A percentile compares a stretch with the other conserved stretches of the same genome.
phyloP scores from a whole-genome alignment of 768 basidiomycete species.

The Porphyrellus cyaneotinctus region DNA sequence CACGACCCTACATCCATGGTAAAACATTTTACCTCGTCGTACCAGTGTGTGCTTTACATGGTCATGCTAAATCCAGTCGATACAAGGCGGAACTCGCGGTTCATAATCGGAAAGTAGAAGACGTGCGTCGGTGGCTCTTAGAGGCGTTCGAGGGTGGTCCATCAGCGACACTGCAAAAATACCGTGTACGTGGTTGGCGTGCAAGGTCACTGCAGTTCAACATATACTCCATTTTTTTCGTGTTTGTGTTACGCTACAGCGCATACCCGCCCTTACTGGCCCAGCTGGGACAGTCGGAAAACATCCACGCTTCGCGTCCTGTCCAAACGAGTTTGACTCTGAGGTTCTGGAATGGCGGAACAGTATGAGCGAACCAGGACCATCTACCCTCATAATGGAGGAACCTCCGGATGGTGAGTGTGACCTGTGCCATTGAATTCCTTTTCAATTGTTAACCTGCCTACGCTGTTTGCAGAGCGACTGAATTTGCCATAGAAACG shows the following conservation, averaged over 20 bases:
- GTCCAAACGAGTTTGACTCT: constrained; percentile 64
- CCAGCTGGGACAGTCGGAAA: constrained; percentile 89
- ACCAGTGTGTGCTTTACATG: no score
- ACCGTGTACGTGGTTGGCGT: not conserved
- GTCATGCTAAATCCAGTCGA: not conserved
- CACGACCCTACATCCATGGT: not conserved
- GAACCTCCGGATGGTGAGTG: constrained; percentile 9
- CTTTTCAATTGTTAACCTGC: not conserved
- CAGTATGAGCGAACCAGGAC: constrained; percentile 48
- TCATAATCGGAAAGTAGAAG: constrained; percentile 44
- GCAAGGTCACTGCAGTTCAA: not conserved
- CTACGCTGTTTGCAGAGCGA: not conserved
- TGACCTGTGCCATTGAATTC: not conserved
- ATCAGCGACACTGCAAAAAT: not conserved
- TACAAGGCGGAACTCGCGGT: constrained; percentile 69
- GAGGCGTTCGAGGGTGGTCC: not conserved
- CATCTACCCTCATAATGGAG: constrained; percentile 19
- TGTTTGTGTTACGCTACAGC: constrained; percentile 37
- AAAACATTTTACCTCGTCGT: not conserved
- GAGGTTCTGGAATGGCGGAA: constrained; percentile 88
- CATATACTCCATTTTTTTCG: not conserved
- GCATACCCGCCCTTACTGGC: constrained; percentile 81
- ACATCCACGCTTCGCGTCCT: constrained; percentile 80
- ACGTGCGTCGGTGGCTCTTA: not conserved
- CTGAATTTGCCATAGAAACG: constrained; percentile 18